These are phyloP conservation scores for Colletotrichum sp. DNA, from an alignment of 2,329 filamentous ascomycete species.

Conservation along the genomic window DNA sequence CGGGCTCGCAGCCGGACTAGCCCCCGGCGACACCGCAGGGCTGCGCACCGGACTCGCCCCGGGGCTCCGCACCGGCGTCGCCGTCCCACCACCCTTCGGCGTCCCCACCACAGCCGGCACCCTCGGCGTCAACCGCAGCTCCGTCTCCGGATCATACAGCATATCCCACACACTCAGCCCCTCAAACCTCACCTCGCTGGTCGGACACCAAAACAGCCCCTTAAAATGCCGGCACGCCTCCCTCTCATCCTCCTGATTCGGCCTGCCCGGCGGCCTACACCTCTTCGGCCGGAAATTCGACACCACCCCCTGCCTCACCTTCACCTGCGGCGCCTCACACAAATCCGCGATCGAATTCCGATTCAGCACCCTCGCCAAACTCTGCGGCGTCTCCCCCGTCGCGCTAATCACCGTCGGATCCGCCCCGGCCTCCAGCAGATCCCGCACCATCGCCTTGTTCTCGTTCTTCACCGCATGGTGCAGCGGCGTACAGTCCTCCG, in stretches of 20 bases:
- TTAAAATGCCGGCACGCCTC: conserved; percentile 19
- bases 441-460: conserved; percentile 15
- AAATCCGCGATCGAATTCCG: conserved; percentile 17
- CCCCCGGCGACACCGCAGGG: neutral
- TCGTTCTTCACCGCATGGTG: conserved; percentile 24
- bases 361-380: conserved; percentile 8
- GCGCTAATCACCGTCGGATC: conserved; percentile 20
- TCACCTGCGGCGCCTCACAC: conserved; percentile 16
- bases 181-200: conserved; percentile 18
- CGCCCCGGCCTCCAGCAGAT: conserved; percentile 20
- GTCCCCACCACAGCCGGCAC: neutral
- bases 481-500: conserved; percentile 23
- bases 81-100: neutral
- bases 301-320: neutral
- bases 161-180: conserved; percentile 21
- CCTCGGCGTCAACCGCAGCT: conserved; percentile 10
- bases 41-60: neutral
- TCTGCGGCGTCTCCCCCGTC: conserved; percentile 22
- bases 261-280: conserved; percentile 3
- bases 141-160: conserved; percentile 21
- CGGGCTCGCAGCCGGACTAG: neutral
- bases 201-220: conserved; percentile 20
- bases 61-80: neutral
- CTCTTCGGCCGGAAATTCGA: conserved; percentile 6
- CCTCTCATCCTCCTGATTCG: conserved; percentile 18